phyloP scores from a whole-genome alignment of 2,329 filamentous ascomycete species.

The Ceratocystis variospora region DNA sequence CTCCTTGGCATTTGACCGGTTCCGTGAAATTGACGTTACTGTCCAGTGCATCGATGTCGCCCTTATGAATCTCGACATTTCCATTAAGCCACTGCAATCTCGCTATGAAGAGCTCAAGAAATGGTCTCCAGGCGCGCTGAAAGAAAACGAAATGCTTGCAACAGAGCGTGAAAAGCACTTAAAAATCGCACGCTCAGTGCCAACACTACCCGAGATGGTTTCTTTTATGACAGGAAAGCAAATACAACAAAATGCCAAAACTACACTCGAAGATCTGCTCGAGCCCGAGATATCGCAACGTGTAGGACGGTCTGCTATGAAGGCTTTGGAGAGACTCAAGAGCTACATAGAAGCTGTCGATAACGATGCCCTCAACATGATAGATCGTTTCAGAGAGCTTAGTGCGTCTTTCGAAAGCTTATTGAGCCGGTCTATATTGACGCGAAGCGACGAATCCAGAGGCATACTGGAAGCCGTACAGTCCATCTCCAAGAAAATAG shows the following conservation, averaged over 20 bases:
- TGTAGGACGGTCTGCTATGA: slow-evolving; percentile 51
- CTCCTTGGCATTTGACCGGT: slow-evolving; percentile 47
- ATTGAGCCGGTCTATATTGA: slow-evolving; percentile 39
- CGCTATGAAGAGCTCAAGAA: slow-evolving; percentile 57
- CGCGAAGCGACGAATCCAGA: slow-evolving; percentile 47
- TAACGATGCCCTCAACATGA: slow-evolving; percentile 43
- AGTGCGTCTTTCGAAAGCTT: slow-evolving; percentile 50
- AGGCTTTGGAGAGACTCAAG: slow-evolving; percentile 45
- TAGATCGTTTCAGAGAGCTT: slow-evolving; percentile 37
- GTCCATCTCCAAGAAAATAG: slow-evolving; percentile 72
- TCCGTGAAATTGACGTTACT: slow-evolving; percentile 62
- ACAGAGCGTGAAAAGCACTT: slow-evolving; percentile 56
- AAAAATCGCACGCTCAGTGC: slow-evolving; percentile 47
- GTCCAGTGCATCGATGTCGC: slow-evolving; percentile 71
- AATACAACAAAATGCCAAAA: slow-evolving; percentile 32
- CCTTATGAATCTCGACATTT: slow-evolving; percentile 67
- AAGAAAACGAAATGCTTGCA: slow-evolving; percentile 52
- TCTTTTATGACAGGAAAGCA: slow-evolving; percentile 45
- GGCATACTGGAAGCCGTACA: slow-evolving; percentile 74
- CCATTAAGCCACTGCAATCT: slow-evolving; percentile 56
- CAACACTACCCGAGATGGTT: slow-evolving; percentile 52
- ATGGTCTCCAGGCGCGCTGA: slow-evolving; percentile 54
- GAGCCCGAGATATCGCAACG: slow-evolving; percentile 59
- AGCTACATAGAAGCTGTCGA: slow-evolving; percentile 48
- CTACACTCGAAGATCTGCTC: slow-evolving; percentile 61